Evolutionary conservation across 106 monocot genomes (phyloP).

Genomic region (Ottelia alismoides): DNA sequence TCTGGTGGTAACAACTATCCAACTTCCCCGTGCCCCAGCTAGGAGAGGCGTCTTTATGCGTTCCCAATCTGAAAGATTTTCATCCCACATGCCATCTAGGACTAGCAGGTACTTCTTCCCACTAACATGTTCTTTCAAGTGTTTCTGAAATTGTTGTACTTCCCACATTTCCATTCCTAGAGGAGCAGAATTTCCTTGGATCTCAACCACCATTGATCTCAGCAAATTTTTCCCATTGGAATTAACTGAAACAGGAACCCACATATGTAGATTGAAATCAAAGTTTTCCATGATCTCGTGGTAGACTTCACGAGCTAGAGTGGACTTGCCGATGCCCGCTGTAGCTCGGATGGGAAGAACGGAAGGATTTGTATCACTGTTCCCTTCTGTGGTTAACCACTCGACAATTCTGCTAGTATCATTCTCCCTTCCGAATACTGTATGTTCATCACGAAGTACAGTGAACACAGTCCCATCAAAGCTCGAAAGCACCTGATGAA

Average conservation of each 20-base stretch:
- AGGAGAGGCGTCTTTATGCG: not conserved
- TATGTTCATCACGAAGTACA: too few species aligned
- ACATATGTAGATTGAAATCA: not conserved
- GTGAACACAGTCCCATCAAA: too few species aligned
- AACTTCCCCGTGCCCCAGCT: not conserved
- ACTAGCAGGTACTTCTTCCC: not conserved
- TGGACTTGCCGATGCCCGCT: not conserved
- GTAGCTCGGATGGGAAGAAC: not conserved
- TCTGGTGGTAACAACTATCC: not conserved
- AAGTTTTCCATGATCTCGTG: not conserved
- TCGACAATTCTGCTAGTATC: too few species aligned
- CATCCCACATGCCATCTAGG: not conserved
- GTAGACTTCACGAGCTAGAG: not conserved
- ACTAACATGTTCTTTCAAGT: not conserved
- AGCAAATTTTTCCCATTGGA: not conserved
- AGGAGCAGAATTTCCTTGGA: too few species aligned
- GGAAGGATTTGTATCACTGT: not conserved
- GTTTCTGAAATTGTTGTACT: not conserved
- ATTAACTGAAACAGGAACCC: not conserved
- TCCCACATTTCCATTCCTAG: not conserved
- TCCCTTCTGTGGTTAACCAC: too few species aligned
- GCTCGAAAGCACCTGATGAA: too few species aligned
- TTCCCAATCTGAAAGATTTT: conserved; percentile 1
- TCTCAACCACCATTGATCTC: not conserved
- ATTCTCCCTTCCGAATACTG: too few species aligned